These are phyloP conservation scores for Pyrenophora seminiperda DNA, from an alignment of 2,329 filamentous ascomycete species.

Conservation along the genomic window DNA sequence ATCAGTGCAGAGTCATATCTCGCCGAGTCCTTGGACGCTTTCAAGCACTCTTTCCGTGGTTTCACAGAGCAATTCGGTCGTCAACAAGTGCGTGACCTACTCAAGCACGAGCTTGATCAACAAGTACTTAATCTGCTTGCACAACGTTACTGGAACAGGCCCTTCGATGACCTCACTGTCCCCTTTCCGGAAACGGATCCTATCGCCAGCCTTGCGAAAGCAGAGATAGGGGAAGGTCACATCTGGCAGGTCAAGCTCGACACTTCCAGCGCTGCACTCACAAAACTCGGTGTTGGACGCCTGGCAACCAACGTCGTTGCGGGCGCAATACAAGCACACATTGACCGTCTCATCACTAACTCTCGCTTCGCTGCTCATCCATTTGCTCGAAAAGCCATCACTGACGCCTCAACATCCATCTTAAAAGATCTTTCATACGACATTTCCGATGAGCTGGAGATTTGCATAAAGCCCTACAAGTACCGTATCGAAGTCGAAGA, in stretches of 20 bases:
- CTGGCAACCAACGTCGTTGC: slow-evolving; percentile 91
- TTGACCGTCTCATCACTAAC: slow-evolving; percentile 76
- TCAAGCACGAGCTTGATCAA: slow-evolving; percentile 93
- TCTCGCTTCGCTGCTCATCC: slow-evolving; percentile 91
- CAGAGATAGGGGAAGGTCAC: slow-evolving; percentile 74
- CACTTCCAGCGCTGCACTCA: slow-evolving; percentile 85
- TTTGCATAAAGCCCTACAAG: slow-evolving; percentile 98
- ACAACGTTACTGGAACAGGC: slow-evolving; percentile 96
- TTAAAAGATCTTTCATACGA: slow-evolving; percentile 94
- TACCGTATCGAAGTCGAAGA: slow-evolving; percentile 96
- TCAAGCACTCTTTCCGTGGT: slow-evolving; percentile 97
- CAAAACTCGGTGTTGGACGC: slow-evolving; percentile 90
- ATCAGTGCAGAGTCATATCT: slow-evolving; percentile 95
- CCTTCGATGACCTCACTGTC: slow-evolving; percentile 78
- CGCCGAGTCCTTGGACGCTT: slow-evolving; percentile 90
- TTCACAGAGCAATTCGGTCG: slow-evolving; percentile 90
- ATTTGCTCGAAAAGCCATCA: slow-evolving; percentile 90
- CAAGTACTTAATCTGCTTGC: slow-evolving; percentile 91
- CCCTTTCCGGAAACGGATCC: slow-evolving; percentile 71
- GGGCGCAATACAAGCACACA: slow-evolving; percentile 80
- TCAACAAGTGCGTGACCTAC: slow-evolving; percentile 82
- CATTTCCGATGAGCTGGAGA: slow-evolving; percentile 96
- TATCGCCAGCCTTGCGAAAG: slow-evolving; percentile 79
- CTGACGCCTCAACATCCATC: slow-evolving; percentile 85
- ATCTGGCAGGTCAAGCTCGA: slow-evolving; percentile 97